phyloP scores from a whole-genome alignment of 2,329 filamentous ascomycete genomes.

The Fusarium bactridioides region DNA sequence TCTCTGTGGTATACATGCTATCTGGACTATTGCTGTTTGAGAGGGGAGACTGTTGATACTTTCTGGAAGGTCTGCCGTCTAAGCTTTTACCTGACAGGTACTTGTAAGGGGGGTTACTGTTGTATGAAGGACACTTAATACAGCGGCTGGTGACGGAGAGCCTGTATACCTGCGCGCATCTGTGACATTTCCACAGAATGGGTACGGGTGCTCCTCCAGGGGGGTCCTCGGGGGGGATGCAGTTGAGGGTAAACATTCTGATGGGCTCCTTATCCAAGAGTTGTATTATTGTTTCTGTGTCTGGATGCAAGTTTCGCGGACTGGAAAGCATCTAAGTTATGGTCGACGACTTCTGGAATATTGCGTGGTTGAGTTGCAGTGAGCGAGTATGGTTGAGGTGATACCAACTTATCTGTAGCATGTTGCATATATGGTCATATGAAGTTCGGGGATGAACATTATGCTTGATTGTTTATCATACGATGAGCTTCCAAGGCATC shows the following conservation, averaged over 20 bases:
- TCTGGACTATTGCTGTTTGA: neutral
- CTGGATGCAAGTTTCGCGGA: neutral
- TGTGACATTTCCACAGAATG: constrained; percentile 42
- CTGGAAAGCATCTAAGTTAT: neutral
- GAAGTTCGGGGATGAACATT: neutral
- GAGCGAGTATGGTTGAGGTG: neutral
- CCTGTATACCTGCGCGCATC: constrained; percentile 40
- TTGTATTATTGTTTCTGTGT: neutral
- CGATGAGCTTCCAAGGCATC: neutral
- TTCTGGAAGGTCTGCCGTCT: neutral
- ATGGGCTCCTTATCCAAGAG: neutral
- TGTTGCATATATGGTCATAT: neutral
- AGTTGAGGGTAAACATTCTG: neutral
- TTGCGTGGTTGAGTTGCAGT: neutral
- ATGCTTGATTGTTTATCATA: neutral
- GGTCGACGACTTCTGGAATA: no score
- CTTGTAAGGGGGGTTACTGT: neutral
- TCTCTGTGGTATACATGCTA: neutral
- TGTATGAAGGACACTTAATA: neutral
- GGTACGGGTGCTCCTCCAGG: constrained; percentile 4
- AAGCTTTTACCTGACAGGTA: neutral
- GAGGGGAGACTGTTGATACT: neutral
- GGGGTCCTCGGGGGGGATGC: neutral
- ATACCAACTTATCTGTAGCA: neutral
- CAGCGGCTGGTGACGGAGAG: constrained; percentile 26